Percentiles rank a stretch among this genome's conserved stretches.
These are phyloP conservation scores for Rhizopogon vinicolor DNA, from an alignment of 768 basidiomycete species.

Conservation along the genomic window DNA sequence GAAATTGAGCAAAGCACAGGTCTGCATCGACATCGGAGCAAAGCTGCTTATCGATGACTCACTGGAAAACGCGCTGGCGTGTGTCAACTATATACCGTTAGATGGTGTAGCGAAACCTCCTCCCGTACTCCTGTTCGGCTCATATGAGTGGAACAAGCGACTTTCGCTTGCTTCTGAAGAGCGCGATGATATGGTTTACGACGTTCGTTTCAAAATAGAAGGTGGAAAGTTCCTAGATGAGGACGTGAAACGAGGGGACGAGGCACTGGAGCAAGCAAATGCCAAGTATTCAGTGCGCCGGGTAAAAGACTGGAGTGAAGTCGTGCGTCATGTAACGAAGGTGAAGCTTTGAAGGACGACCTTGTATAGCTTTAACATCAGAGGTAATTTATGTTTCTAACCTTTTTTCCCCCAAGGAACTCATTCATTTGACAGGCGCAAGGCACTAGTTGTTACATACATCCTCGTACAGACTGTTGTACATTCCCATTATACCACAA, in stretches of 20 bases:
- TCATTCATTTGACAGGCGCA: not conserved
- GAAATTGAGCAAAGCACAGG: slow-evolving; percentile 68
- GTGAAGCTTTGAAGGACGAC: not conserved
- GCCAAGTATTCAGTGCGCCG: slow-evolving; percentile 40
- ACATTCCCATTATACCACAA: not conserved
- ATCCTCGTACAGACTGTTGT: not conserved
- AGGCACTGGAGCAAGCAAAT: slow-evolving; percentile 41
- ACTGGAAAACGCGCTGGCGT: slow-evolving; percentile 67
- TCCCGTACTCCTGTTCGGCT: slow-evolving; percentile 67
- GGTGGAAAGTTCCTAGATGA: slow-evolving; percentile 56
- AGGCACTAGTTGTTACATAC: not conserved
- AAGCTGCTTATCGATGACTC: slow-evolving; percentile 77
- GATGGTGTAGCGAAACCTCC: slow-evolving; percentile 26
- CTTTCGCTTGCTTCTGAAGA: slow-evolving; percentile 41
- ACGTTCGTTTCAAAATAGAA: slow-evolving; percentile 41
- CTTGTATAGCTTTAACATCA: not conserved
- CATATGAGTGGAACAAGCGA: slow-evolving; percentile 73
- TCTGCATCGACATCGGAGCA: slow-evolving; percentile 61
- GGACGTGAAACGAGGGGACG: slow-evolving; percentile 25
- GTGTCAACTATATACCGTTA: slow-evolving; percentile 30
- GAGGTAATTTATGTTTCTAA: not conserved
- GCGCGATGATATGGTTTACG: slow-evolving; percentile 50
- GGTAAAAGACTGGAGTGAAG: slow-evolving; percentile 58
- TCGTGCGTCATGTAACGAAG: slow-evolving; percentile 22
- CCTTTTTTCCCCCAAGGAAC: no score